Conservation (phyloP, 2,329 filamentous ascomycete genomes). For the Scortechinia acanthostroma region DNA sequence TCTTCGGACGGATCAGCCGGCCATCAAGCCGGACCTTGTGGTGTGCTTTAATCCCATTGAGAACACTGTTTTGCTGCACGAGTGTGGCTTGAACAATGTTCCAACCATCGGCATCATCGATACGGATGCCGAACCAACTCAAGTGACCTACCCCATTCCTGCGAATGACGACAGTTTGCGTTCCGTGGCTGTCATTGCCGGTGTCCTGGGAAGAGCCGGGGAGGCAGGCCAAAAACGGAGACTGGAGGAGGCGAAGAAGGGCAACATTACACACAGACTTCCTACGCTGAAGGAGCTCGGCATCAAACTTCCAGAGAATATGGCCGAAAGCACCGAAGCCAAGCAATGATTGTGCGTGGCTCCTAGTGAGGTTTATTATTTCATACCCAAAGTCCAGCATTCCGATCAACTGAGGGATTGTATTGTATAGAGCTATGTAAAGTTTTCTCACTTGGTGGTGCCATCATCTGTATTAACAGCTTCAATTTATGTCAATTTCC, state of each 20-base stretch:
- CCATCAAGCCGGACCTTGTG: conserved; percentile 63
- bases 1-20: conserved; percentile 38
- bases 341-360: too few relatives aligned
- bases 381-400: too few relatives aligned
- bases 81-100: conserved; percentile 65
- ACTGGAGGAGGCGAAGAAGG: conserved; percentile 35
- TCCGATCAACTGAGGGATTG: too few relatives aligned
- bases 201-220: conserved; percentile 59
- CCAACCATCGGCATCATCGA: conserved; percentile 71
- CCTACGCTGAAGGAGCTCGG: neutral
- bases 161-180: conserved; percentile 70
- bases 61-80: conserved; percentile 65
- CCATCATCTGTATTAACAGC: too few relatives aligned
- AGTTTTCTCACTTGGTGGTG: too few relatives aligned
- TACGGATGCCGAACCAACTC: conserved; percentile 65
- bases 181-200: conserved; percentile 58
- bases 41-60: conserved; percentile 67
- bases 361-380: too few relatives aligned
- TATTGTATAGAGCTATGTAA: too few relatives aligned
- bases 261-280: conserved; percentile 32
- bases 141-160: conserved; percentile 70
- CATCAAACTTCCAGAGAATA: too few relatives aligned
- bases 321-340: too few relatives aligned
- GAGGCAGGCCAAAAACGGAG: conserved; percentile 51
- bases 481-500: too few relatives aligned